A percentile compares a stretch with the other conserved stretches of the same genome.
phyloP scores from a whole-genome alignment of 2,329 filamentous ascomycete species.

The Alternaria conjuncta region DNA sequence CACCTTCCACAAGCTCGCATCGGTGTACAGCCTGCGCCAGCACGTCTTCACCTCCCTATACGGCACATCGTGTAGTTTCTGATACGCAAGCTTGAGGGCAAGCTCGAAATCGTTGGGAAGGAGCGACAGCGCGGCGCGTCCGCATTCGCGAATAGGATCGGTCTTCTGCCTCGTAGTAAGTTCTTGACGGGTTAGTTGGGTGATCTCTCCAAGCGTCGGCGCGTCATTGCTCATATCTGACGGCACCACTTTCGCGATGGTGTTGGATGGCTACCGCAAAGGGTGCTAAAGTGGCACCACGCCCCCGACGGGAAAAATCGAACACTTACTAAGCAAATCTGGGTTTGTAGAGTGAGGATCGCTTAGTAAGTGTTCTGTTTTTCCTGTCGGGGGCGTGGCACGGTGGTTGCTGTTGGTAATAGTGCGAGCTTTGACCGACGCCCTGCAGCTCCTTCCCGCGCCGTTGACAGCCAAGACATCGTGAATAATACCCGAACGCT shows the following conservation, averaged over 20 bases:
- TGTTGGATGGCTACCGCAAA: not conserved
- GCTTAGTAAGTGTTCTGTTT: too few species aligned
- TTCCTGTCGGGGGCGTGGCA: too few species aligned
- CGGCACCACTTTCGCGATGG: not conserved
- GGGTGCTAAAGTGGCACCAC: not conserved
- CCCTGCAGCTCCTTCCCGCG: conserved; percentile 7
- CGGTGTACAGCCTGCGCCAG: conserved; percentile 76
- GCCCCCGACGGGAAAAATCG: too few species aligned
- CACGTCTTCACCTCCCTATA: conserved; percentile 69
- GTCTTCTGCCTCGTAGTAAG: conserved; percentile 24
- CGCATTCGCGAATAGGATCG: conserved; percentile 50
- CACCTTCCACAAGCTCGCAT: conserved; percentile 71
- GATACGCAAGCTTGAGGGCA: conserved; percentile 64
- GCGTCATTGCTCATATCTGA: conserved; percentile 15
- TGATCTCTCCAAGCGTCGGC: conserved; percentile 33
- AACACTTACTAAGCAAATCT: too few species aligned
- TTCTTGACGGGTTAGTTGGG: conserved; percentile 31
- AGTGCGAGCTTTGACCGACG: conserved; percentile 14
- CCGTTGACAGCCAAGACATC: conserved; percentile 18
- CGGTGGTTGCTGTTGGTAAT: conserved; percentile 2
- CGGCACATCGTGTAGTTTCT: conserved; percentile 73
- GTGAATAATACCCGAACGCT: conserved; percentile 13
- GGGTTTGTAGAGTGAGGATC: too few species aligned
- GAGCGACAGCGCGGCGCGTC: conserved; percentile 48
- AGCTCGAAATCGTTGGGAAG: conserved; percentile 55